Conservation (phyloP, 2,329 filamentous ascomycete species). For the Paracamarosporium sp. region DNA sequence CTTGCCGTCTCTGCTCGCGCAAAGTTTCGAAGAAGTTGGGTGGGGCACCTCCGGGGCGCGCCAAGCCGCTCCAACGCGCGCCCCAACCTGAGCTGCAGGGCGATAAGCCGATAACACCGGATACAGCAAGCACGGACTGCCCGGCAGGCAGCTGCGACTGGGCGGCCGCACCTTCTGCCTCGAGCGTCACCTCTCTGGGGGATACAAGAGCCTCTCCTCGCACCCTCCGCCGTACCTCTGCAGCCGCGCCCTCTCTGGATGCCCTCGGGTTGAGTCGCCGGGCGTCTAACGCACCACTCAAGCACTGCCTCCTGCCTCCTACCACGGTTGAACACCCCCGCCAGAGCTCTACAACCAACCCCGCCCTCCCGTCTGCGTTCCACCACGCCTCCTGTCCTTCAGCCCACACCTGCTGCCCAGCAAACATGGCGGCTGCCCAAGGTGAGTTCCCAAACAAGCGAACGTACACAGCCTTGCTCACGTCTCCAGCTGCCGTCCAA, state of each 20-base stretch:
- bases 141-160: conserved; percentile 21
- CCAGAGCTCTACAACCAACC: not conserved
- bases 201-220: not conserved
- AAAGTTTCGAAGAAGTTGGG: conserved; percentile 6
- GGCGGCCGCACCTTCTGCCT: conserved; percentile 10
- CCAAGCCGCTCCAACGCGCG: not conserved
- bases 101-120: conserved; percentile 9
- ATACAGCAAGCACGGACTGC: conserved; percentile 12
- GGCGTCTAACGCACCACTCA: not conserved
- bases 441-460: not conserved
- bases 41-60: conserved; percentile 11
- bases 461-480: not conserved
- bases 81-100: not conserved
- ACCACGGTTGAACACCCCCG: not conserved
- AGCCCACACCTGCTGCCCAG: not conserved
- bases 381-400: not conserved
- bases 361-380: not conserved
- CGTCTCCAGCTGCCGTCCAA: conserved; percentile 31
- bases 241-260: not conserved
- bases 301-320: not conserved
- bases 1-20: not conserved
- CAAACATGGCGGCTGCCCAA: conserved; percentile 11
- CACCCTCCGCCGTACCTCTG: not conserved
- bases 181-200: conserved; percentile 12
- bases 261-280: not conserved